Percentiles rank a stretch among this genome's conserved stretches.
These are phyloP conservation scores for Cryptococcus sp. DNA, from an alignment of 1,284 basidiomycete genomes.

Conservation along the genomic window DNA sequence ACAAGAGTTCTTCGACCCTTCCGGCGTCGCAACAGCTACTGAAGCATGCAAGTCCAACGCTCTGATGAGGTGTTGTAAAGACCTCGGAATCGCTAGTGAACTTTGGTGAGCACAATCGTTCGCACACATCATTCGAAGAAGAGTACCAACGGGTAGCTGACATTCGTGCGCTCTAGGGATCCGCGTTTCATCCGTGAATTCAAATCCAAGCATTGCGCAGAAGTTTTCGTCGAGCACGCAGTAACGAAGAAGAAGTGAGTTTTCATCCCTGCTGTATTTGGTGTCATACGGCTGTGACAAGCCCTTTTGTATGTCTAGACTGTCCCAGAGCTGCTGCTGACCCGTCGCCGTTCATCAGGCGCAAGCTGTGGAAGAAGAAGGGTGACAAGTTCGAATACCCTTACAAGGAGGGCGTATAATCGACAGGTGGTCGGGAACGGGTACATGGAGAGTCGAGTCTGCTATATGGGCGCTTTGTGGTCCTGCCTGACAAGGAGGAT, in stretches of 20 bases:
- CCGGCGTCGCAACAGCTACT: conserved; percentile 87
- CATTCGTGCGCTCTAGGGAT: conserved; percentile 64
- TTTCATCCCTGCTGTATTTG: not conserved
- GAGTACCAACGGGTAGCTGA: not conserved
- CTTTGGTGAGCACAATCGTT: conserved; percentile 68
- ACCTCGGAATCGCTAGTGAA: conserved; percentile 92
- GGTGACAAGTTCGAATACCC: conserved; percentile 83
- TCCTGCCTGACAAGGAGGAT: not conserved
- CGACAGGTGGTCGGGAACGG: not conserved
- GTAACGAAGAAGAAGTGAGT: conserved; percentile 85
- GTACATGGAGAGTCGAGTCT: not conserved
- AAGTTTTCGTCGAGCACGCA: conserved; percentile 81
- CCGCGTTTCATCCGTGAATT: conserved; percentile 93
- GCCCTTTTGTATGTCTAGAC: not conserved
- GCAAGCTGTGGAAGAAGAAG: conserved; percentile 86
- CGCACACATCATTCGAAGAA: not conserved
- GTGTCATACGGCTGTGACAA: not conserved
- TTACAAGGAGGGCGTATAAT: conserved; percentile 63
- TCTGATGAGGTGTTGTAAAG: conserved; percentile 97
- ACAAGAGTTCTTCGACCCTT: conserved; percentile 94
- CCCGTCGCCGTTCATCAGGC: conserved; percentile 57
- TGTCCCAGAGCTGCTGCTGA: conserved; percentile 13
- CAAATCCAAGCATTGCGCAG: conserved; percentile 79
- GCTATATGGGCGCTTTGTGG: too few species aligned
- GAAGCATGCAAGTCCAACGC: conserved; percentile 97